Conservation (phyloP, 2,329 filamentous ascomycete genomes). For the Epichloe sibirici region DNA sequence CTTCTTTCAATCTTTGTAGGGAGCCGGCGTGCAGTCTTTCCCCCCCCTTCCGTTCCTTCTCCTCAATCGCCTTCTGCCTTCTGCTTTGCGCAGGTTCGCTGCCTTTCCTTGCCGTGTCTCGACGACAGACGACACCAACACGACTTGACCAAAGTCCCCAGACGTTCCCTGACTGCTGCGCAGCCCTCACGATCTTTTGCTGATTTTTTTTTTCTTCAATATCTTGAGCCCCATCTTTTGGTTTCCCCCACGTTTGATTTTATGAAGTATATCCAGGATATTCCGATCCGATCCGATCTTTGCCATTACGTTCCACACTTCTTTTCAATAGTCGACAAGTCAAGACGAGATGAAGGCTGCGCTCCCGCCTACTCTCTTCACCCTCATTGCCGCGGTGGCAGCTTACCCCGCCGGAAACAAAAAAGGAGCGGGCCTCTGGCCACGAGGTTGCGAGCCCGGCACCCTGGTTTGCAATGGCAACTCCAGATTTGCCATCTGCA, state of each 20-base stretch:
- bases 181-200: neutral
- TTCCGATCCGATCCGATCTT: neutral
- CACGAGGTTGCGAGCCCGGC: neutral
- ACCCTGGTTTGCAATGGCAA: slow-evolving; percentile 2
- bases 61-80: neutral
- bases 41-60: too few relatives aligned
- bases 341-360: neutral
- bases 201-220: neutral
- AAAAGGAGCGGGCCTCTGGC: neutral
- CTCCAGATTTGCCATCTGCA: slow-evolving; percentile 1
- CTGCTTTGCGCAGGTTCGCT: neutral
- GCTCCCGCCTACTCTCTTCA: neutral
- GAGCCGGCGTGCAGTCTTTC: too few relatives aligned
- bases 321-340: neutral
- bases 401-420: neutral
- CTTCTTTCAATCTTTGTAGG: too few relatives aligned
- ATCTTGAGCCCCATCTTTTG: neutral
- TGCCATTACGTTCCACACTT: neutral
- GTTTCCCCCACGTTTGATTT: neutral
- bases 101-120: neutral
- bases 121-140: neutral
- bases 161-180: neutral
- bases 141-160: neutral
- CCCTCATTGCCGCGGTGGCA: neutral
- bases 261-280: neutral